A percentile compares a stretch with the other conserved stretches of the same genome.
Evolutionary conservation across 441 rosid species (phyloP).

Genomic region (Brassica hybrid): DNA sequence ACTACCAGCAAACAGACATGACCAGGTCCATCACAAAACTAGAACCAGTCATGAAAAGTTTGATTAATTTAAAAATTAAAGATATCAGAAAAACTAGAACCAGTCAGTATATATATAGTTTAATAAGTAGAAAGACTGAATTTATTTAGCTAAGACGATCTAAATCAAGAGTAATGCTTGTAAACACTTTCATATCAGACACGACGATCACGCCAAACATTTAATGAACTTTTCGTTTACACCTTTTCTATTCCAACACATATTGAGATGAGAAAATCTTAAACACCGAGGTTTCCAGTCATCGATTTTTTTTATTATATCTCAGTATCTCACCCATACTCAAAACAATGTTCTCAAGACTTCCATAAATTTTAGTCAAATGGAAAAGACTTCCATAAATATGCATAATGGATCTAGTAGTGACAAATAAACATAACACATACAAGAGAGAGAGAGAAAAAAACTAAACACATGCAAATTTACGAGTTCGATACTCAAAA

Average conservation of each 20-base stretch:
- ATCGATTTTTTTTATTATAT: too few species aligned
- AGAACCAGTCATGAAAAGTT: slow-evolving; percentile 19
- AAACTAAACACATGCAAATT: neutral
- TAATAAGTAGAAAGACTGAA: neutral
- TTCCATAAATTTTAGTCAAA: neutral
- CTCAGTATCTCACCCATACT: too few species aligned
- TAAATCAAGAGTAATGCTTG: neutral
- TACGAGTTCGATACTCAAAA: neutral
- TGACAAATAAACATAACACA: neutral
- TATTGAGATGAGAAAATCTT: neutral
- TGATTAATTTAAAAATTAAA: neutral
- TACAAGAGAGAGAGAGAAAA: neutral
- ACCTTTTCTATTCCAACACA: neutral
- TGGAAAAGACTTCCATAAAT: neutral
- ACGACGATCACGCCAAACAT: neutral
- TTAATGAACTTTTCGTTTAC: neutral
- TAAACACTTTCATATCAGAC: neutral
- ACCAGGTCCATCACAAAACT: neutral
- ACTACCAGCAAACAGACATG: slow-evolving; percentile 18
- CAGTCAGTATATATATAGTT: neutral
- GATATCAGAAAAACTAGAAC: neutral
- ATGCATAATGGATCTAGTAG: neutral
- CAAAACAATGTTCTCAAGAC: neutral
- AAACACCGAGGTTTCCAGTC: neutral
- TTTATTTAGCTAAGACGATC: neutral